Evolutionary conservation across 257 asterid species (phyloP).

Genomic region (Solanum commersonii): DNA sequence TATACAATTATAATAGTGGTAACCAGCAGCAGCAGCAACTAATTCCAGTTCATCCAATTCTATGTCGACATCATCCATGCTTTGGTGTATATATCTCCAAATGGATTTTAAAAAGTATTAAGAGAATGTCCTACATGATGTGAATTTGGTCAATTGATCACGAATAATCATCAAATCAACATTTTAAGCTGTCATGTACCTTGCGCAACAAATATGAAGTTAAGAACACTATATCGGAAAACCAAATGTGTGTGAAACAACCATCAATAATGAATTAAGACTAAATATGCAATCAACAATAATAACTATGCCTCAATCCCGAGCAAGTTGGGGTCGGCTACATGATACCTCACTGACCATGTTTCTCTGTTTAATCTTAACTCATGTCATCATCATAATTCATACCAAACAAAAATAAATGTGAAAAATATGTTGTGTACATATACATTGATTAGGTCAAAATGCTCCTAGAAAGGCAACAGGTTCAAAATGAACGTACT

Average conservation of each 20-base stretch:
- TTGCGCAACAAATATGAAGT: neutral
- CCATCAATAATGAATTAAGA: neutral
- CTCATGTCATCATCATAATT: neutral
- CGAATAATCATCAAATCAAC: neutral
- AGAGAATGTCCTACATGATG: neutral
- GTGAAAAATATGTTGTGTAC: neutral
- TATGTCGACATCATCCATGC: constrained; percentile 64
- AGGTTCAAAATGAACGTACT: neutral
- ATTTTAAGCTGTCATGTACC: neutral
- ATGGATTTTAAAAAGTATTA: constrained; percentile 8
- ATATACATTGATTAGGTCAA: neutral
- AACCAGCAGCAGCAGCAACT: constrained; percentile 85
- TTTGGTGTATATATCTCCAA: constrained; percentile 24
- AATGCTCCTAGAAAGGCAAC: neutral
- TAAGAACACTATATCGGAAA: neutral
- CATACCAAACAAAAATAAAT: neutral
- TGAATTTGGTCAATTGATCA: neutral
- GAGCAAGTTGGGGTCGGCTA: neutral
- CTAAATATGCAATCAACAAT: neutral
- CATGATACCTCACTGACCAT: neutral
- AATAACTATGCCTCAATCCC: neutral
- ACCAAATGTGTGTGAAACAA: neutral
- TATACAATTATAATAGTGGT: constrained; percentile 51
- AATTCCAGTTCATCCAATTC: constrained; percentile 79
- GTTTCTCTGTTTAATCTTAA: neutral